Evolutionary conservation across 1,139 yeast species (phyloP), one percentile per base, ranked within the genome.

Genomic region (Schwanniomyces etchellsii): DNA sequence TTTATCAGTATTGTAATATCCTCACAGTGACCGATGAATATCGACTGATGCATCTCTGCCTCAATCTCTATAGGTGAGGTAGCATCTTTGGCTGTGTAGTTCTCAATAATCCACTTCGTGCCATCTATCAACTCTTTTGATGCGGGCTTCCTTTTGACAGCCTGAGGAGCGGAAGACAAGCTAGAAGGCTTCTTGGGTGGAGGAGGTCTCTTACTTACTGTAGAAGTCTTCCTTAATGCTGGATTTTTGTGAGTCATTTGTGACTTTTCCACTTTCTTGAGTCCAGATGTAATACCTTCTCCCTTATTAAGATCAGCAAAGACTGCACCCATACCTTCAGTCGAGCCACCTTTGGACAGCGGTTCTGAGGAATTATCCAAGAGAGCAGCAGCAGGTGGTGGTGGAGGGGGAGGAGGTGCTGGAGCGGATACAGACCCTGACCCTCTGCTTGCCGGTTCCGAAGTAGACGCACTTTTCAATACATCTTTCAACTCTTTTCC

Each of bases 231-330:
- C 50, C 95, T 80, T 45, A 86, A 65, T 26, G 69, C 81, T 4
- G 96, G 96, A 57, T 88, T 88, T 61, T 88, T 89, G 59, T 88
- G 96, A 20, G 95, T 86, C 93, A 85, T 86, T 60, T 88, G 84
- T 13, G 94, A 81, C 60, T 78, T 84, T 44, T 88, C 96, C 27
- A 91, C 97, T 58, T 91, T 91, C 53, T 81, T 85, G 47, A 93
- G 75, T 4, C 88, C 84, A 17, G 89, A 66, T 2, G 97, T 89
- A 47, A 93, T 81, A 24, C 61, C 62, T 42, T 79, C 84, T 34
- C 99, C 99, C 60, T 80, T 72, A 60, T 81, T 89, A 39, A 93
- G 67, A 43, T 85, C 94, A n/a, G 85, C 81, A 55, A 93, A 91
- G 7, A 93, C 96, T 1, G 97, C 97, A 43, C 69, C 70, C 69